Conservation (phyloP, 345 rosid species). For the Corchorus capsularis region DNA sequence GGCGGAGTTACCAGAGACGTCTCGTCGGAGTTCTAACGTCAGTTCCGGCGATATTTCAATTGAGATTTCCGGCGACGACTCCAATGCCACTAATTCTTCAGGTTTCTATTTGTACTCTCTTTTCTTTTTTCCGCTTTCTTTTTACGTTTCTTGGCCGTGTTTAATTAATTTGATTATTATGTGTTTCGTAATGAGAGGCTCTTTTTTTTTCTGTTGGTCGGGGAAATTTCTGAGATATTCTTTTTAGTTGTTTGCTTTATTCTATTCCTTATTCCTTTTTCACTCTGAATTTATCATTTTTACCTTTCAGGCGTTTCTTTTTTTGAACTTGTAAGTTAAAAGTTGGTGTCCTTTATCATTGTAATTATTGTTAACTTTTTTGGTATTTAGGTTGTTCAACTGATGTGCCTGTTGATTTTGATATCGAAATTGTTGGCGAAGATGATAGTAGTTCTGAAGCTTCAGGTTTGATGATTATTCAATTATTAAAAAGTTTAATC, state of each 20-base stretch:
- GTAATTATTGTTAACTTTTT: neutral
- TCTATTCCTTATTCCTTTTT: neutral
- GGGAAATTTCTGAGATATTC: neutral
- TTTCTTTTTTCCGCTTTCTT: neutral
- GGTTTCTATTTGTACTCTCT: neutral
- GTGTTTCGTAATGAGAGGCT: neutral
- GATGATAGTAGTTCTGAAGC: neutral
- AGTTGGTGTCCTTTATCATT: too few species aligned
- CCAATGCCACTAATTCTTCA: neutral
- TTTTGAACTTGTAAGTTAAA: neutral
- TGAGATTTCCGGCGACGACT: slow-evolving; percentile 11
- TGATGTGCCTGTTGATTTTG: slow-evolving; percentile 13
- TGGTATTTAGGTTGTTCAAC: neutral
- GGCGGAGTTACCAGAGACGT: neutral
- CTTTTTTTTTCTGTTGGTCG: neutral
- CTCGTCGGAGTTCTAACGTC: neutral
- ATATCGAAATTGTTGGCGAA: neutral
- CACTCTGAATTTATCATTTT: neutral
- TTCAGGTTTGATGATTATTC: slow-evolving; percentile 13
- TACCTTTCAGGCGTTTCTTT: neutral
- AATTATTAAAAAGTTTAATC: neutral
- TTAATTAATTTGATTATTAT: neutral
- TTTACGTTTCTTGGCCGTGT: neutral
- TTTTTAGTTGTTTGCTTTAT: neutral
- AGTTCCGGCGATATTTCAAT: neutral